A percentile compares a stretch with the other conserved stretches of the same genome.
These are phyloP conservation scores for Penicillium sp. DNA, from an alignment of 2,329 filamentous ascomycete genomes.

Conservation along the genomic window DNA sequence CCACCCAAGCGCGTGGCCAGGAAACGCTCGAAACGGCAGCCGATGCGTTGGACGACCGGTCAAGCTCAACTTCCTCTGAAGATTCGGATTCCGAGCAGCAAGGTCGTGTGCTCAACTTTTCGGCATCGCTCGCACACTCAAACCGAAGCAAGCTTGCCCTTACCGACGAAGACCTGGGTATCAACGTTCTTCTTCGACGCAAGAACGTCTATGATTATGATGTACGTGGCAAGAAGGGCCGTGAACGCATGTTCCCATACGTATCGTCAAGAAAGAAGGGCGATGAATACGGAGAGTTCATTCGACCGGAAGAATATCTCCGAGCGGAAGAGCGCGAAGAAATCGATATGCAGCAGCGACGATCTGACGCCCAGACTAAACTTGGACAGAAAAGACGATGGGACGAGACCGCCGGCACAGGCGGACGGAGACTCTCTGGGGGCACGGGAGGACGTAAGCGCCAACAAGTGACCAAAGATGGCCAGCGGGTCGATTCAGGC, in stretches of 20 bases:
- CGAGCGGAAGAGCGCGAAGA: conserved; percentile 86
- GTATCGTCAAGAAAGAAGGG: conserved; percentile 70
- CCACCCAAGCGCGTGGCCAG: conserved; percentile 65
- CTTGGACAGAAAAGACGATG: conserved; percentile 93
- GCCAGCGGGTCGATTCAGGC: conserved; percentile 36
- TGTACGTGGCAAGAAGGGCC: conserved; percentile 81
- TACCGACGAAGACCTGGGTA: conserved; percentile 83
- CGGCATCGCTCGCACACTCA: conserved; percentile 76
- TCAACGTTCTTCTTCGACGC: conserved; percentile 83
- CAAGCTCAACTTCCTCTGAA: conserved; percentile 81
- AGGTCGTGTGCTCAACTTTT: conserved; percentile 84
- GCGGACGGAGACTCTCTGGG: conserved; percentile 36
- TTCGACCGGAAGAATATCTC: conserved; percentile 88
- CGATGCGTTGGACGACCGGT: conserved; percentile 68
- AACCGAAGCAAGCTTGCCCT: conserved; percentile 80
- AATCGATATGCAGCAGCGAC: conserved; percentile 59
- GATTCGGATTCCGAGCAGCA: conserved; percentile 87
- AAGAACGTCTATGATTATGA: conserved; percentile 93
- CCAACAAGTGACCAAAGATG: conserved; percentile 44
- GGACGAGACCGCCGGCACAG: conserved; percentile 60
- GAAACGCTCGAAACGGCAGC: conserved; percentile 69
- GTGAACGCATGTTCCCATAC: conserved; percentile 88
- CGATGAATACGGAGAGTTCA: conserved; percentile 92
- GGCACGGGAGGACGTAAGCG: conserved; percentile 55
- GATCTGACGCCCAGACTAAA: conserved; percentile 54